Evolutionary conservation across 164 flowering plant genomes (phyloP).

Genomic region (Chloranthus sessilifolius): DNA sequence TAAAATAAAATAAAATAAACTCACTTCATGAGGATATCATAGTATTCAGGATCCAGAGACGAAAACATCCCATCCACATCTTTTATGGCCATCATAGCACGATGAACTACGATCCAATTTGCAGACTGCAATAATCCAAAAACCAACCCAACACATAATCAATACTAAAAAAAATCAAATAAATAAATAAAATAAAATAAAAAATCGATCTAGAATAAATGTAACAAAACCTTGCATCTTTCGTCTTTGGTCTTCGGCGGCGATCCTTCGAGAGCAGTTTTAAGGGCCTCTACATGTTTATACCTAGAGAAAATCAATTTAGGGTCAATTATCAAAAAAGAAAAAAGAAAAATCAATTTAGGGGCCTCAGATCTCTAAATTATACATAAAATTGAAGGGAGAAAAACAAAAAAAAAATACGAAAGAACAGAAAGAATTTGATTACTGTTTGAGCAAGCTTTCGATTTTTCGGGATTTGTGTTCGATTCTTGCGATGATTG

Average conservation of each 20-base stretch:
- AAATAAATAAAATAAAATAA: not conserved
- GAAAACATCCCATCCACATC: slow-evolving; percentile 82
- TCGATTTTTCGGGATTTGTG: slow-evolving; percentile 93
- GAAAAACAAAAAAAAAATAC: not conserved
- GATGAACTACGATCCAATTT: slow-evolving; percentile 92
- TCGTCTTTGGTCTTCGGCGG: slow-evolving; percentile 79
- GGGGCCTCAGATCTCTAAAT: too few species aligned
- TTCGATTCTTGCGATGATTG: slow-evolving; percentile 79
- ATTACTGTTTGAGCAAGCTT: slow-evolving; percentile 83
- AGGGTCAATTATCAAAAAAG: slow-evolving; percentile 1
- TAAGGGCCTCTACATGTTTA: slow-evolving; percentile 89
- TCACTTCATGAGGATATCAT: slow-evolving; percentile 95
- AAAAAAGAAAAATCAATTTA: not conserved
- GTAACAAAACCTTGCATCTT: slow-evolving; percentile 68
- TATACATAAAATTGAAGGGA: not conserved
- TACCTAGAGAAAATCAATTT: slow-evolving; percentile 24
- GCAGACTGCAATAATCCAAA: slow-evolving; percentile 62
- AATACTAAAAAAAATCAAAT: slow-evolving; percentile 6
- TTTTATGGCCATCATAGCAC: slow-evolving; percentile 91
- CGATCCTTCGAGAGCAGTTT: slow-evolving; percentile 92
- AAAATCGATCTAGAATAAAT: too few species aligned
- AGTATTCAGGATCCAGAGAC: slow-evolving; percentile 86
- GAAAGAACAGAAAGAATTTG: too few species aligned
- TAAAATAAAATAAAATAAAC: slow-evolving; percentile 11
- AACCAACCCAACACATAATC: not conserved